A percentile compares a stretch with the other conserved stretches of the same genome.
These are phyloP conservation scores for Talaromyces sp. DNA, from an alignment of 2,329 filamentous ascomycete species.

Conservation along the genomic window DNA sequence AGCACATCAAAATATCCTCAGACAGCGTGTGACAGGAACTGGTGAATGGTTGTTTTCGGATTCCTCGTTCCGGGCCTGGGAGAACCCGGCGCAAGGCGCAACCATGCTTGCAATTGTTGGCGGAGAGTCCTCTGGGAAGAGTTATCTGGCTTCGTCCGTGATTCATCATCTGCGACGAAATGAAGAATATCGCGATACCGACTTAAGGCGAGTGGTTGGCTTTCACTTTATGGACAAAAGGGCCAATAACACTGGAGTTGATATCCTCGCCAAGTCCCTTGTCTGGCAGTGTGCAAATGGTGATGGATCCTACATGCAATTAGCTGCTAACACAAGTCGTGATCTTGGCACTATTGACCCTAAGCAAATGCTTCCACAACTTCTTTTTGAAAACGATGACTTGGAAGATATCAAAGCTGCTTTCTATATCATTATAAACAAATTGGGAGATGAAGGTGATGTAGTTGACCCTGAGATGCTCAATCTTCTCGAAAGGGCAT, in stretches of 20 bases:
- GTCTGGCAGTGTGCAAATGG: constrained; percentile 12
- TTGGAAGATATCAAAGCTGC: constrained; percentile 5
- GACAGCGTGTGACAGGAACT: constrained; percentile 2
- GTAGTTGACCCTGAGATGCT: not conserved
- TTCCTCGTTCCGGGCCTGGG: not conserved
- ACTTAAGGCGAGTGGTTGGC: constrained; percentile 2
- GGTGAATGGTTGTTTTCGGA: constrained; percentile 4
- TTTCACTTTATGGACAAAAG: constrained; percentile 8
- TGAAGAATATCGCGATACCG: not conserved
- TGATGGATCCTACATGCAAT: constrained; percentile 13
- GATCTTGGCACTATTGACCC: constrained; percentile 5
- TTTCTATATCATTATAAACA: constrained; percentile 14
- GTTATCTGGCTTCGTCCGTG: constrained; percentile 7
- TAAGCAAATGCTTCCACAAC: not conserved
- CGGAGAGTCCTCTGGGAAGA: constrained; percentile 10
- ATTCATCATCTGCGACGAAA: constrained; percentile 5
- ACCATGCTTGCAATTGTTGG: constrained; percentile 8
- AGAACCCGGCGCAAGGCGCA: not conserved
- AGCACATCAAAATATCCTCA: constrained; percentile 6
- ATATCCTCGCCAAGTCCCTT: constrained; percentile 7
- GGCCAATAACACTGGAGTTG: constrained; percentile 1
- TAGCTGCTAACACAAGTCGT: constrained; percentile 2
- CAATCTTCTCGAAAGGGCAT: constrained; percentile 1
- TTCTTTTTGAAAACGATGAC: constrained; percentile 4
- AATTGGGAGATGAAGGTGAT: constrained; percentile 1